Percentiles rank a stretch among this genome's conserved stretches.
phyloP scores from a whole-genome alignment of 495 filamentous ascomycete genomes.

The Neurospora sp. region DNA sequence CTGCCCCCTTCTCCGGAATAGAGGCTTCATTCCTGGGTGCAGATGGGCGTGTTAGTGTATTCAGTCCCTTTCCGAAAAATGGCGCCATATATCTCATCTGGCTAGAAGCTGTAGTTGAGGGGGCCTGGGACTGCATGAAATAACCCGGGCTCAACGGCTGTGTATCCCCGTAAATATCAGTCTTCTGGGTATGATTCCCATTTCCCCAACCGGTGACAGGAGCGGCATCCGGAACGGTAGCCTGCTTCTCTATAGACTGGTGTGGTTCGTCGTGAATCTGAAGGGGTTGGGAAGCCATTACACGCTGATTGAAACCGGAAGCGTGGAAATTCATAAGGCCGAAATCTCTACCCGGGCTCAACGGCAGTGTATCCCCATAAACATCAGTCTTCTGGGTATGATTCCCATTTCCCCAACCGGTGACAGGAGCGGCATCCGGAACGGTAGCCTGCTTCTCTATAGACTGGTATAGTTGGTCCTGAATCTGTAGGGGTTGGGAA shows the following conservation, averaged over 20 bases:
- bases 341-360: slow-evolving; percentile 39
- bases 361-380: slow-evolving; percentile 26
- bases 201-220: slow-evolving; percentile 25
- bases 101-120: slow-evolving; percentile 37
- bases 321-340: slow-evolving; percentile 20
- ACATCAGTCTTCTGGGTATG: slow-evolving; percentile 23
- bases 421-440: background rate
- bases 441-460: background rate
- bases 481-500: slow-evolving; percentile 11
- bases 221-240: background rate
- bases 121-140: slow-evolving; percentile 34
- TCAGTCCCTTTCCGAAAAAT: slow-evolving; percentile 37
- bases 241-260: background rate
- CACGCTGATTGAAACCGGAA: slow-evolving; percentile 6
- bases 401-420: slow-evolving; percentile 30
- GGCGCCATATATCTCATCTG: slow-evolving; percentile 36
- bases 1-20: slow-evolving; percentile 8
- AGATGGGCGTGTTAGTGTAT: slow-evolving; percentile 34
- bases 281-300: slow-evolving; percentile 12
- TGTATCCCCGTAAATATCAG: slow-evolving; percentile 15
- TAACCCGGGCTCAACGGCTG: slow-evolving; percentile 43
- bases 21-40: slow-evolving; percentile 21
- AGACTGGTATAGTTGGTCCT: background rate
- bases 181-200: slow-evolving; percentile 27
- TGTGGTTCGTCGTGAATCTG: slow-evolving; percentile 6